These are phyloP conservation scores for Dryadomyces sulphureus DNA, from an alignment of 2,329 filamentous ascomycete species.

Conservation along the genomic window DNA sequence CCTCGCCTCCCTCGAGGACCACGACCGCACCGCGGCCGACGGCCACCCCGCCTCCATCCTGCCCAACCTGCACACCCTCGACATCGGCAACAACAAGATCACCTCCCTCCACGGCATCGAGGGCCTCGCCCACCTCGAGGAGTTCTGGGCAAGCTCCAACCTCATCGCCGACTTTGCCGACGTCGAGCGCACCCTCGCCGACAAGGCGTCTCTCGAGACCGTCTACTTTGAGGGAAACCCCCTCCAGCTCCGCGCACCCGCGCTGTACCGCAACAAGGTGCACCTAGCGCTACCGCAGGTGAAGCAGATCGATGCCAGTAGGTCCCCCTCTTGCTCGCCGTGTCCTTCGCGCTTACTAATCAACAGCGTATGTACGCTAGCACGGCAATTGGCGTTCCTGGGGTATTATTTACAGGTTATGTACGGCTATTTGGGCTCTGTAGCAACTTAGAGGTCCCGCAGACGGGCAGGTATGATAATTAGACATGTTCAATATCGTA, in stretches of 20 bases:
- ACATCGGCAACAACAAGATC: conserved; percentile 82
- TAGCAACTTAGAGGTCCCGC: neutral
- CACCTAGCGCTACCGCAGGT: conserved; percentile 75
- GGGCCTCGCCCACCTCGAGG: conserved; percentile 58
- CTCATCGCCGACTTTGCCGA: conserved; percentile 66
- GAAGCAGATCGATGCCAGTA: conserved; percentile 92
- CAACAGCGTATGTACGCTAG: conserved; percentile 14
- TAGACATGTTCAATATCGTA: neutral
- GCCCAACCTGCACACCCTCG: conserved; percentile 56
- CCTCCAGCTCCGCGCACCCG: conserved; percentile 63
- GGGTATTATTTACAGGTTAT: no score
- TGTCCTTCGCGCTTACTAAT: neutral
- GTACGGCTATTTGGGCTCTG: neutral
- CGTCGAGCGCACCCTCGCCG: conserved; percentile 58
- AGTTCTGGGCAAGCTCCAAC: conserved; percentile 92
- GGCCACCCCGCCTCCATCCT: neutral
- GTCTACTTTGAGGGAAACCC: conserved; percentile 97
- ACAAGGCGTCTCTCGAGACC: conserved; percentile 69
- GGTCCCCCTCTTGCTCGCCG: conserved; percentile 26
- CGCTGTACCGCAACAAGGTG: conserved; percentile 88
- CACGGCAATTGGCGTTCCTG: neutral
- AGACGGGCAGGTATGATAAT: neutral
- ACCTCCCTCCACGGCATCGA: conserved; percentile 58
- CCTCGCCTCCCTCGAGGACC: conserved; percentile 48
- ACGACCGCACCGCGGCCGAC: neutral